A percentile compares a stretch with the other conserved stretches of the same genome.
Evolutionary conservation across 2,329 filamentous ascomycete genomes (phyloP).

Genomic region (Aphanocladium album): DNA sequence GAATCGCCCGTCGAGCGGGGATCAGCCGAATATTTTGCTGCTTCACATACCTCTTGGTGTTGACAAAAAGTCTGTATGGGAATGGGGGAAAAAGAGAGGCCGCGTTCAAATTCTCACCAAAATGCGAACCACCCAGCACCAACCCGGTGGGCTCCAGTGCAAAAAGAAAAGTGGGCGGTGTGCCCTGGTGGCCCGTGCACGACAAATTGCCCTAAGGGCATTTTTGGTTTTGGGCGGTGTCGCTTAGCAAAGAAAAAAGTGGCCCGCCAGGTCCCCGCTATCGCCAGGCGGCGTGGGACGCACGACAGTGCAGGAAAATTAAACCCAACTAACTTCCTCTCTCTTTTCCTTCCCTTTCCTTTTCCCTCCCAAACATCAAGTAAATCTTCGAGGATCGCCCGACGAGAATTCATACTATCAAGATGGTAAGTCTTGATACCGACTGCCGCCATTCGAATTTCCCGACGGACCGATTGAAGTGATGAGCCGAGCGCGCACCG

Average conservation of each 20-base stretch:
- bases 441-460: slow-evolving; percentile 3
- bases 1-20: slow-evolving; percentile 25
- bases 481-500: not conserved
- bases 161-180: slow-evolving; percentile 24
- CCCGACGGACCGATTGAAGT: slow-evolving; percentile 7
- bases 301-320: slow-evolving; percentile 21
- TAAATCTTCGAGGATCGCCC: slow-evolving; percentile 64
- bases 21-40: slow-evolving; percentile 12
- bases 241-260: slow-evolving; percentile 8
- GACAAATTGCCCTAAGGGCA: slow-evolving; percentile 39
- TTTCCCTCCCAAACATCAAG: slow-evolving; percentile 28
- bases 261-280: slow-evolving; percentile 3
- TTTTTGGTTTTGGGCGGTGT: not conserved
- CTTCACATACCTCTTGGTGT: slow-evolving; percentile 42
- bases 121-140: not conserved
- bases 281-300: slow-evolving; percentile 9
- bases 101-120: not conserved
- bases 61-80: slow-evolving; percentile 13
- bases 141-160: not conserved
- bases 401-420: slow-evolving; percentile 49
- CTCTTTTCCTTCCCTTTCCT: slow-evolving; percentile 19
- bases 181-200: slow-evolving; percentile 39
- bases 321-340: slow-evolving; percentile 19
- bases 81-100: slow-evolving; percentile 11
- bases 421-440: slow-evolving; percentile 51